phyloP scores from a whole-genome alignment of 148 eudicot species.

The Drosera capensis region DNA sequence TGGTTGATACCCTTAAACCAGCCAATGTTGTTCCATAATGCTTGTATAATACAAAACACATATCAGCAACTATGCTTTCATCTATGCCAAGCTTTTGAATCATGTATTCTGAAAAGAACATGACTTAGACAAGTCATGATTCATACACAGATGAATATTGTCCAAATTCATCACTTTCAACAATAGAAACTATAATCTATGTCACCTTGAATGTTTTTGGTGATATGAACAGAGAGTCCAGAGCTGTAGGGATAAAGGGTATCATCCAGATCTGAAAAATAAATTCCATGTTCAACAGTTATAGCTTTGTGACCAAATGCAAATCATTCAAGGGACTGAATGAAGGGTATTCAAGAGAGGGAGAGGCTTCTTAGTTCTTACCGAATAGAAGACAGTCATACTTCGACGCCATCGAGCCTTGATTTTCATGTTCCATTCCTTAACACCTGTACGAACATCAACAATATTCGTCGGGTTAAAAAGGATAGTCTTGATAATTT shows the following conservation, averaged over 20 bases:
- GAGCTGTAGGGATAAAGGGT: constrained; percentile 66
- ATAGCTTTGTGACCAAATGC: neutral
- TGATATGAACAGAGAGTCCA: constrained; percentile 46
- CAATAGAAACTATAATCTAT: neutral
- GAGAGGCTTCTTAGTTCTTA: too few relatives aligned
- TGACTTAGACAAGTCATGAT: neutral
- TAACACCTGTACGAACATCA: too few relatives aligned
- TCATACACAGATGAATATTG: neutral
- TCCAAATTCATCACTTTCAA: neutral
- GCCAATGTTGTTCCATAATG: constrained; percentile 96
- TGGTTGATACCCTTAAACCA: constrained; percentile 65
- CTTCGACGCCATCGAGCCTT: constrained; percentile 18
- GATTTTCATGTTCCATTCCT: constrained; percentile 35
- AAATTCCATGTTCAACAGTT: neutral
- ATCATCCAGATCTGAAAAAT: constrained; percentile 70
- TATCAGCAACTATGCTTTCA: constrained; percentile 30
- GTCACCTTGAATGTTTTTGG: constrained; percentile 59
- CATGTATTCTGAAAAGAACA: constrained; percentile 47
- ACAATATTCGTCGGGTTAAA: too few relatives aligned
- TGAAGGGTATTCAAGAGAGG: neutral
- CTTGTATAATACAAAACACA: constrained; percentile 56
- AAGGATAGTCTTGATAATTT: too few relatives aligned
- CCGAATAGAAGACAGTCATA: constrained; percentile 88
- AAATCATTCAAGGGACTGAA: neutral
- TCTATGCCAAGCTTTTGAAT: constrained; percentile 73